Evolutionary conservation across 495 filamentous ascomycete species (phyloP).

Genomic region (Aspergillus biplanus): DNA sequence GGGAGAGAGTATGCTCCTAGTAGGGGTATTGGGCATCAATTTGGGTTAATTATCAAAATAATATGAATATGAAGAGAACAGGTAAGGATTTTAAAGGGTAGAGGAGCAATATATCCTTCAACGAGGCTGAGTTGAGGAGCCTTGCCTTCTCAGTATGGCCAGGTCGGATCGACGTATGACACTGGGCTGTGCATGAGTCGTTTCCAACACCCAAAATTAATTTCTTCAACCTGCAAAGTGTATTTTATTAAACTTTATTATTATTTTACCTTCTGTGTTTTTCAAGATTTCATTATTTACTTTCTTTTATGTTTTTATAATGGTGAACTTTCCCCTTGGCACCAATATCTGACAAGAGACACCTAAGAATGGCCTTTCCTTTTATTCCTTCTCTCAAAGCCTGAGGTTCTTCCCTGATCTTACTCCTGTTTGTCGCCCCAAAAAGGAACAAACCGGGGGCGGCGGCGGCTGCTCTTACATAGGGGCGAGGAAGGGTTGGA

Average conservation of each 20-base stretch:
- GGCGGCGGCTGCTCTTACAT: not conserved
- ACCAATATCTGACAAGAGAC: not conserved
- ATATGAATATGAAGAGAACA: not conserved
- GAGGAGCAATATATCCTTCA: not conserved
- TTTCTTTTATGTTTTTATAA: too few relatives aligned
- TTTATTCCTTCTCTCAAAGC: not conserved
- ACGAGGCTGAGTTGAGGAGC: not conserved
- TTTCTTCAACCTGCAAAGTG: too few relatives aligned
- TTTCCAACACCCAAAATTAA: too few relatives aligned
- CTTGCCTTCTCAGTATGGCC: too few relatives aligned
- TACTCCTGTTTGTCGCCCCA: not conserved
- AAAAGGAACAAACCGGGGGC: not conserved
- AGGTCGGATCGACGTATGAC: too few relatives aligned
- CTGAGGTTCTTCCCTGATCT: not conserved
- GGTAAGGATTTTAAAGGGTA: not conserved
- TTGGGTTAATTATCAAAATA: not conserved
- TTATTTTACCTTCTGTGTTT: too few relatives aligned
- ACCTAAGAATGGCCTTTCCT: not conserved
- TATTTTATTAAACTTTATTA: too few relatives aligned
- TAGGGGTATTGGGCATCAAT: not conserved
- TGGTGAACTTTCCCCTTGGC: not conserved
- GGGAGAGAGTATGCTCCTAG: not conserved
- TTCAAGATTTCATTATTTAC: too few relatives aligned
- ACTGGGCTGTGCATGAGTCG: too few relatives aligned
- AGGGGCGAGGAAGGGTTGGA: not conserved